Base-by-base conservation (phyloP, 495 filamentous ascomycete genomes). In the Neurospora tetrasperma region DNA sequence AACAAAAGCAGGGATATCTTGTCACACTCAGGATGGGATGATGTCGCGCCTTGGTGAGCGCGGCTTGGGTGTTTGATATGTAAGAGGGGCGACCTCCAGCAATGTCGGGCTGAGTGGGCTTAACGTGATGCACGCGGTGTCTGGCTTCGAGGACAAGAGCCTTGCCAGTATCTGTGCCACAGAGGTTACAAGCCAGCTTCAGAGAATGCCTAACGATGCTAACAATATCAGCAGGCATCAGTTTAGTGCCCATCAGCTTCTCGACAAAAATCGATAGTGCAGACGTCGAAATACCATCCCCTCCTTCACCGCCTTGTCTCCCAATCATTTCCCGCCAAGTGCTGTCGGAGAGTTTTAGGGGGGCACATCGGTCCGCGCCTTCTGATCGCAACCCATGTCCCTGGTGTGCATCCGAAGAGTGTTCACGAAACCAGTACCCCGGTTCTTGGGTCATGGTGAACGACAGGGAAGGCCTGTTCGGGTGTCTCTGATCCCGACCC, bases 401-500 rank as follows among this genome's bases (percentile, higher is more conserved):
- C 43, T 48, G 73, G 20, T 73, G 39, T 59, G 71, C 70, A 14
- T 70, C 38, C 59, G 39, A 39, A 75, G 75, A 68, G 69, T 75
- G 62, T 74, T 72, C 27, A 78, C 40, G n/a, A 76, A 76, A 27
- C 54, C 54, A 27, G 54, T 35, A 62, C 54, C 54, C 54, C 54
- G 54, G 54, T 31, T 35, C 54, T 62, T 62, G 54, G 54, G 23
- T 62, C 27, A 40, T 76, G 76, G 76, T 83, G 76, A 48, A 81
- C 54, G 12, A 84, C 78, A 44, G 78, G 76, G 71, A 73, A 35
- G 11, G 62, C 69, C 10, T 88, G 86, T 14, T 70, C 75, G n/a
- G 84, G 84, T 74, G 84, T 84, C 27, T 81, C 83, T 72, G 86
- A 88, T 66, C 54, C 54, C 9, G 54, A 62, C 54, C 27, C 18